Conservation (phyloP, 257 asterid genomes). For the Apocynum venetum region DNA sequence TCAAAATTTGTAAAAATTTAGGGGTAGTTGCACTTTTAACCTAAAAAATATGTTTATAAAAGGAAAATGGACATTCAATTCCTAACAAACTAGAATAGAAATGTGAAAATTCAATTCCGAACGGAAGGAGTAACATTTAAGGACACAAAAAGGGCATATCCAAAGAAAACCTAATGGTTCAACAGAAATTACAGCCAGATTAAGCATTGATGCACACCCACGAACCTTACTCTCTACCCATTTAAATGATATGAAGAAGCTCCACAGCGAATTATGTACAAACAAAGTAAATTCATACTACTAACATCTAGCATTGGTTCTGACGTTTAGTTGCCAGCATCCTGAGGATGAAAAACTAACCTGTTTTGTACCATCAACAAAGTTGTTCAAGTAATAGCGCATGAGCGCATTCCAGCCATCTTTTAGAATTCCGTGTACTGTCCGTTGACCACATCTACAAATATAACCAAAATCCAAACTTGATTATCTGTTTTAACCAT, state of each 20-base stretch:
- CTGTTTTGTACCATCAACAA: conserved; percentile 92
- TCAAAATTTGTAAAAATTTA: no score
- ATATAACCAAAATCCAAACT: conserved; percentile 16
- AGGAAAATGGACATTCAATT: no score
- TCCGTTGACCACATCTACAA: conserved; percentile 70
- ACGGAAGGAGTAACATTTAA: background rate
- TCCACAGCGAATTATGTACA: background rate
- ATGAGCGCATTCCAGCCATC: conserved; percentile 69
- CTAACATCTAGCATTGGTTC: background rate
- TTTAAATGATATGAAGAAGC: background rate
- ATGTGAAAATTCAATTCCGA: no score
- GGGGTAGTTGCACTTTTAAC: no score
- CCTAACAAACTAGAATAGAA: no score
- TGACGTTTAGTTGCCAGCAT: background rate
- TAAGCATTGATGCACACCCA: background rate
- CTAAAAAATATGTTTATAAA: no score
- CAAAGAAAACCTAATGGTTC: background rate
- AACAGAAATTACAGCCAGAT: background rate
- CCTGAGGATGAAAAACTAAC: conserved; percentile 35
- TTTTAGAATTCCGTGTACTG: conserved; percentile 62
- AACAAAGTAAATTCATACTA: background rate
- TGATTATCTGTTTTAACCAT: conserved; percentile 1
- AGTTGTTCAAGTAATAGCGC: conserved; percentile 90
- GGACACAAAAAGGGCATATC: background rate
- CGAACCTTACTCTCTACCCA: background rate